Evolutionary conservation across 2,329 filamentous ascomycete species (phyloP).

Genomic region (Keithomyces neogunnii): DNA sequence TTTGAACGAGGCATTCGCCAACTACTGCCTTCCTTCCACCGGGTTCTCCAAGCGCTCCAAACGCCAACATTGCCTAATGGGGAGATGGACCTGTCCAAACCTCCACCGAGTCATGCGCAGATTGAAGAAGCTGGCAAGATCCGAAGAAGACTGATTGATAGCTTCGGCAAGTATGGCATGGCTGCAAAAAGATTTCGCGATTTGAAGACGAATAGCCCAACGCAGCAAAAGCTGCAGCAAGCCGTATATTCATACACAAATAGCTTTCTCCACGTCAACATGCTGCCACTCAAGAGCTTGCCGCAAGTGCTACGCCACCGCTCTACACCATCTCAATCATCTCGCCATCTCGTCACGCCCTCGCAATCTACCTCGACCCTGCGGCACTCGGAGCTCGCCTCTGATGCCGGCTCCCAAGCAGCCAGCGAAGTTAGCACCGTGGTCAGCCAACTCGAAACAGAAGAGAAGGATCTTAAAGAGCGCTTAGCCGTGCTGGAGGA

Average conservation of each 20-base stretch:
- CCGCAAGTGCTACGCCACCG: constrained; percentile 53
- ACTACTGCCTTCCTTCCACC: constrained; percentile 77
- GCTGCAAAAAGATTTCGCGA: constrained; percentile 77
- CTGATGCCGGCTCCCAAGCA: constrained; percentile 36
- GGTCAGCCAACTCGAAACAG: constrained; percentile 58
- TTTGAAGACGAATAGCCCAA: constrained; percentile 61
- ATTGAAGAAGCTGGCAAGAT: constrained; percentile 82
- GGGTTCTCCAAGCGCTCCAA: constrained; percentile 63
- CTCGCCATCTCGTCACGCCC: constrained; percentile 25
- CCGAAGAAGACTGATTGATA: constrained; percentile 80
- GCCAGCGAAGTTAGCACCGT: constrained; percentile 44
- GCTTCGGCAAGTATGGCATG: constrained; percentile 78
- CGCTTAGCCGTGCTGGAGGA: constrained; percentile 79
- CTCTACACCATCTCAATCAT: constrained; percentile 20
- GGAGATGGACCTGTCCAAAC: constrained; percentile 28
- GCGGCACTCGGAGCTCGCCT: constrained; percentile 39
- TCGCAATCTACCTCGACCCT: constrained; percentile 28
- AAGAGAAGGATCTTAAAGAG: constrained; percentile 77
- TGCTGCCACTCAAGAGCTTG: constrained; percentile 75
- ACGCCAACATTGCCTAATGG: constrained; percentile 31
- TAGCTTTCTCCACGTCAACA: constrained; percentile 77
- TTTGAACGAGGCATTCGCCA: constrained; percentile 82
- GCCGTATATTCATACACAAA: constrained; percentile 77
- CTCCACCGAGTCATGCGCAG: constrained; percentile 51
- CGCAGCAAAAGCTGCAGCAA: constrained; percentile 68